Evolutionary conservation across 1,139 yeast species (phyloP).

Genomic region (Suhomyces bokatorum): DNA sequence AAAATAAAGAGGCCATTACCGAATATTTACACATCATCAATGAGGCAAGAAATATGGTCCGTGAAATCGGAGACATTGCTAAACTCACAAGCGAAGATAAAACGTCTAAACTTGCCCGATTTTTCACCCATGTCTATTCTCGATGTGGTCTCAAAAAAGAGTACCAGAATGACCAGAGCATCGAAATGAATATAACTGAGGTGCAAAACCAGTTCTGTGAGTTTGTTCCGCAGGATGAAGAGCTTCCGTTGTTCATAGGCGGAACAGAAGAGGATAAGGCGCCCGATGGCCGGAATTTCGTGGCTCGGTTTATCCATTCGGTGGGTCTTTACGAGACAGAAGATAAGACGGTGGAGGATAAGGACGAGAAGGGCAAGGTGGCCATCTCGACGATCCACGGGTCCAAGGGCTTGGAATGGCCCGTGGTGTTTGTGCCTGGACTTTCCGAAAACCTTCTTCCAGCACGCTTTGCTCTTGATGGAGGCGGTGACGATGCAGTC

Average conservation of each 20-base stretch:
- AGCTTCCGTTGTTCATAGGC: conserved; percentile 20
- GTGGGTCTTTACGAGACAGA: conserved; percentile 55
- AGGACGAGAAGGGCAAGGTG: conserved; percentile 30
- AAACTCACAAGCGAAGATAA: conserved; percentile 15
- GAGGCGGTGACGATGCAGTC: conserved; percentile 36
- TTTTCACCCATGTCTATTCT: conserved; percentile 30
- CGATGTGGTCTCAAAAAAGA: conserved; percentile 35
- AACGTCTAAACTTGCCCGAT: conserved; percentile 12
- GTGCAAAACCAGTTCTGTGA: conserved; percentile 44
- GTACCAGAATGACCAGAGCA: conserved; percentile 28
- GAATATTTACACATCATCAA: conserved; percentile 34
- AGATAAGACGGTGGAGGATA: conserved; percentile 12
- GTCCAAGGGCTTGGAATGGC: conserved; percentile 95
- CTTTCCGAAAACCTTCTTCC: conserved; percentile 64
- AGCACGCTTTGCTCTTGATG: conserved; percentile 39
- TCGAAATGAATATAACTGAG: conserved; percentile 43
- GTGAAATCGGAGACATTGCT: conserved; percentile 11
- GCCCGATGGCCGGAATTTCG: conserved; percentile 30
- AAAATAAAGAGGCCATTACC: conserved; percentile 19
- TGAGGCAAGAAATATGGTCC: conserved; percentile 23
- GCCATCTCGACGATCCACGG: conserved; percentile 79
- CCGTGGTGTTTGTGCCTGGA: conserved; percentile 80
- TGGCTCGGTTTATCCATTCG: conserved; percentile 58
- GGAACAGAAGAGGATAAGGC: conserved; percentile 21
- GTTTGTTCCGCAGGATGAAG: conserved; percentile 51